Conservation (phyloP, 2,329 filamentous ascomycete species). For the Scortechinia acanthostroma region DNA sequence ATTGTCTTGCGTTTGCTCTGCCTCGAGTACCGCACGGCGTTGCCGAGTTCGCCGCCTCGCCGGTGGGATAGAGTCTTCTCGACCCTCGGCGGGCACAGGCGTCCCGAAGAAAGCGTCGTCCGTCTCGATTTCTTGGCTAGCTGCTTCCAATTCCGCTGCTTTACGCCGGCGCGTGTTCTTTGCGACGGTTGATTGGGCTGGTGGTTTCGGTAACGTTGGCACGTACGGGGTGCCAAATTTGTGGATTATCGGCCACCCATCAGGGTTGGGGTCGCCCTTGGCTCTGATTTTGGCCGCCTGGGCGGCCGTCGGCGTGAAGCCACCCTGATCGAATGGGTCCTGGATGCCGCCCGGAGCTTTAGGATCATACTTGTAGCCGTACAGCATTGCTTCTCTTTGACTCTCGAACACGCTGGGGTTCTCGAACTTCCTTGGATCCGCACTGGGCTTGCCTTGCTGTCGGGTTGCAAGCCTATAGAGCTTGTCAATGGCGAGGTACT, state of each 20-base stretch:
- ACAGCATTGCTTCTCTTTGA: constrained; percentile 51
- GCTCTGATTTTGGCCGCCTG: constrained; percentile 19
- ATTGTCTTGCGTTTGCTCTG: not conserved
- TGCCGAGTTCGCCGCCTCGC: not conserved
- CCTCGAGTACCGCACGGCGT: not conserved
- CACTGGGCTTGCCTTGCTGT: constrained; percentile 21
- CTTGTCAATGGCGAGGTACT: constrained; percentile 39
- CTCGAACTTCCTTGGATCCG: constrained; percentile 38
- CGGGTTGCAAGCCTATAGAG: constrained; percentile 28
- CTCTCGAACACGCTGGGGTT: constrained; percentile 42
- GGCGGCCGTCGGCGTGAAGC: constrained; percentile 30
- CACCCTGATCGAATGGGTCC: constrained; percentile 45
- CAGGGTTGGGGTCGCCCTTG: not conserved
- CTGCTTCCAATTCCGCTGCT: not conserved
- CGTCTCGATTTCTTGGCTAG: no score
- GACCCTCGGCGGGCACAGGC: not conserved
- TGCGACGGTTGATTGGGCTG: not conserved
- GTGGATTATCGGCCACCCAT: not conserved
- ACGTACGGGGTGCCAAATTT: not conserved
- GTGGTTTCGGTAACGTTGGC: not conserved
- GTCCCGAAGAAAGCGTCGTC: no score
- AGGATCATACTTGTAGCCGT: constrained; percentile 38
- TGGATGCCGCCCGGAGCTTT: constrained; percentile 21
- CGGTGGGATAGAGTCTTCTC: not conserved
- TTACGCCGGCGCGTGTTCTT: not conserved